Percentiles rank a stretch among this genome's conserved stretches.
These are phyloP conservation scores for Metarhizium sp. DNA, from an alignment of 2,329 filamentous ascomycete species.

Conservation along the genomic window DNA sequence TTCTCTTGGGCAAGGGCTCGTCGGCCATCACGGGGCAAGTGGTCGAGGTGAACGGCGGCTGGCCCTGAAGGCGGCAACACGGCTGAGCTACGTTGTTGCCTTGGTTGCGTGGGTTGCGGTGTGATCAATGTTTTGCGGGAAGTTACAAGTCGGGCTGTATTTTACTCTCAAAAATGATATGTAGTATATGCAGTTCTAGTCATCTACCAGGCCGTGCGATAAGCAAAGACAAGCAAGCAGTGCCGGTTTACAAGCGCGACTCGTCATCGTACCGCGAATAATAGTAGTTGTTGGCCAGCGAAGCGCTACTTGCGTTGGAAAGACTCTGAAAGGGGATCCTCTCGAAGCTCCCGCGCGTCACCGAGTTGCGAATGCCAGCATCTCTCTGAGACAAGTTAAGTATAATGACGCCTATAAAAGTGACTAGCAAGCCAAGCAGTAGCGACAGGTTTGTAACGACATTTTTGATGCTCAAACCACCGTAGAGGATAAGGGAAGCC, in stretches of 20 bases:
- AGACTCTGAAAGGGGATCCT: not conserved
- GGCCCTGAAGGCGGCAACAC: not conserved
- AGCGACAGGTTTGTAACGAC: constrained; percentile 86
- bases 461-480: constrained; percentile 89
- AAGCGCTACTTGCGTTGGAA: not conserved
- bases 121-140: too few species aligned
- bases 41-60: constrained; percentile 1
- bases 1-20: not conserved
- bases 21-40: constrained; percentile 2
- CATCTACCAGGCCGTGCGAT: not conserved
- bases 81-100: not conserved
- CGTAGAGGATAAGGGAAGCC: constrained; percentile 92
- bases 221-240: not conserved
- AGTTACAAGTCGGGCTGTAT: not conserved
- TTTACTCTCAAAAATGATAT: not conserved
- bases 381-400: constrained; percentile 91
- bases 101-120: too few species aligned
- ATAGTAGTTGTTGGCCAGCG: not conserved
- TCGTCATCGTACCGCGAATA: not conserved
- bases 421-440: constrained; percentile 85
- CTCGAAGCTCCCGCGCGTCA: not conserved
- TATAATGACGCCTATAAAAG: constrained; percentile 90
- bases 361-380: constrained; percentile 30
- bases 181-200: too few species aligned
- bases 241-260: not conserved